Evolutionary conservation across 148 eudicot genomes (phyloP).

Genomic region (Amaranthus hypochondriacus): DNA sequence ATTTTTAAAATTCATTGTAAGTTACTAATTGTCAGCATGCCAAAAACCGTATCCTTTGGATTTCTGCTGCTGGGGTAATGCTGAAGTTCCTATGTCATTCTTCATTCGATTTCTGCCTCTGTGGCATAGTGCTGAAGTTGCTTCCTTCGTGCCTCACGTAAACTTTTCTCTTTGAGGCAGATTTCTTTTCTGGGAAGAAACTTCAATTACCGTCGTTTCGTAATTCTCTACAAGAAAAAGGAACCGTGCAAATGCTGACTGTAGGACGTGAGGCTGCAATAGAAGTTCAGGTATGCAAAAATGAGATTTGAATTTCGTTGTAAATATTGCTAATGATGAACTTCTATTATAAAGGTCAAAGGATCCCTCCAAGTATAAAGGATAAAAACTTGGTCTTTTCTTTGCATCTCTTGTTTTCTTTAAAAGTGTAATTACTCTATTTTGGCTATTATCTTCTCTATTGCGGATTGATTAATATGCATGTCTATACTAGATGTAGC

Average conservation of each 20-base stretch:
- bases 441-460: no score
- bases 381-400: no score
- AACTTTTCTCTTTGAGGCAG: conserved; percentile 87
- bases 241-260: conserved; percentile 91
- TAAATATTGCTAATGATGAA: no score
- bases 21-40: conserved; percentile 96
- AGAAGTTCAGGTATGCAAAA: conserved; percentile 72
- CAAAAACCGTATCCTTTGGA: conserved; percentile 86
- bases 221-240: conserved; percentile 80
- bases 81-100: conserved; percentile 70
- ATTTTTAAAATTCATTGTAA: conserved; percentile 50
- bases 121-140: conserved; percentile 60
- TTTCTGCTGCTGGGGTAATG: conserved; percentile 98
- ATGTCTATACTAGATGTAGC: no score
- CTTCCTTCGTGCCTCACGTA: conserved; percentile 50
- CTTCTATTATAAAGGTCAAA: no score
- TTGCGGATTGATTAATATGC: no score
- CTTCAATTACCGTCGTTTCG: conserved; percentile 79
- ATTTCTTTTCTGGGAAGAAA: conserved; percentile 73
- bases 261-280: conserved; percentile 95
- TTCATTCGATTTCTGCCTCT: conserved; percentile 58
- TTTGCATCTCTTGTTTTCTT: no score
- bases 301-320: background rate
- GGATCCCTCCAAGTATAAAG: no score
- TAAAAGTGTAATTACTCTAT: no score